These are phyloP conservation scores for Umbelopsis isabellina DNA, from an alignment of 192 early-diverging fungal genomes.

Conservation along the genomic window DNA sequence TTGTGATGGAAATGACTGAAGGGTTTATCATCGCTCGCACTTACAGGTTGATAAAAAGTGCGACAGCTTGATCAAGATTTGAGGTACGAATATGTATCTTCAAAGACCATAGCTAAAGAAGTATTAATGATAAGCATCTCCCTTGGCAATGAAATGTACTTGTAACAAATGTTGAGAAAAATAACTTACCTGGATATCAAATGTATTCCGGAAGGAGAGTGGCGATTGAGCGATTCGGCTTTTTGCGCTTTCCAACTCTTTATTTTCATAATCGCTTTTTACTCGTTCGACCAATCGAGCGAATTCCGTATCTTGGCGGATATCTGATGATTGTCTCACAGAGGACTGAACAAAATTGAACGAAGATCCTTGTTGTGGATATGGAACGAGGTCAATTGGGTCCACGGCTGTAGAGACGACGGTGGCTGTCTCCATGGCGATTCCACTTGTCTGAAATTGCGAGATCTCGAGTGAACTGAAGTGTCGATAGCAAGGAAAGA, in stretches of 20 bases:
- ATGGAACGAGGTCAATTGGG: background rate
- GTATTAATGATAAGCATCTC: background rate
- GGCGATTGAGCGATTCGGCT: background rate
- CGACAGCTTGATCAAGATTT: constrained; percentile 4
- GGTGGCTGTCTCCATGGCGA: constrained; percentile 5
- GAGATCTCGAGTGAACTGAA: constrained; percentile 1
- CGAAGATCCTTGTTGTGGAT: background rate
- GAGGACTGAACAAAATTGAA: constrained; percentile 9
- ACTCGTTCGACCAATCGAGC: constrained; percentile 11
- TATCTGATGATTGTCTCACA: constrained; percentile 13
- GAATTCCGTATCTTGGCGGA: constrained; percentile 18
- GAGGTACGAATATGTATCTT: background rate
- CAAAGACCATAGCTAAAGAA: background rate
- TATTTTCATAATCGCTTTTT: background rate
- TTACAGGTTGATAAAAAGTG: constrained; percentile 16
- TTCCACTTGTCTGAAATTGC: background rate
- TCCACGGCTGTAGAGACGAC: background rate
- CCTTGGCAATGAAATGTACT: background rate
- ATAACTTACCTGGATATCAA: background rate
- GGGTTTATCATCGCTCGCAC: background rate
- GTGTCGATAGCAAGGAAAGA: background rate
- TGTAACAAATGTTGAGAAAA: background rate
- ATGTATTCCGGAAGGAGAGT: background rate
- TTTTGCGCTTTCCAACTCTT: background rate
- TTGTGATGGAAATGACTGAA: background rate